phyloP scores from a whole-genome alignment of 345 rosid species.

The Lepidium didymum region DNA sequence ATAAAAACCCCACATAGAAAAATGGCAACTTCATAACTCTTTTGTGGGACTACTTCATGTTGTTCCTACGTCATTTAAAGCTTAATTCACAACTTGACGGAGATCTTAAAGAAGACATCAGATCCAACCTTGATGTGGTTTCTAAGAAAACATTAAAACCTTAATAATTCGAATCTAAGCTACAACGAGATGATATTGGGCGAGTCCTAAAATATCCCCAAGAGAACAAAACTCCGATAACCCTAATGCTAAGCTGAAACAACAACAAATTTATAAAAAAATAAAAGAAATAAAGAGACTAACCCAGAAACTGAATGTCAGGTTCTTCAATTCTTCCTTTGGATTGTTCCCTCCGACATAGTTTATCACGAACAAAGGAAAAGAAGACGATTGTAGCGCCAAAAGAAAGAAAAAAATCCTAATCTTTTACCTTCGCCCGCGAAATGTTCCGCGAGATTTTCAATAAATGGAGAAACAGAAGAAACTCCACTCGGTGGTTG shows the following conservation, averaged over 20 bases:
- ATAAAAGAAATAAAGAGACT: neutral
- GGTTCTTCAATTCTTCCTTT: neutral
- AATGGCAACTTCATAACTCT: neutral
- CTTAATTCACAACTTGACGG: neutral
- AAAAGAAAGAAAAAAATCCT: neutral
- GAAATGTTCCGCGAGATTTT: constrained; percentile 7
- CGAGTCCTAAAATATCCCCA: neutral
- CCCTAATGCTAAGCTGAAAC: neutral
- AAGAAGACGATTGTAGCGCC: neutral
- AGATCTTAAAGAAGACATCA: constrained; percentile 6
- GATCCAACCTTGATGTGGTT: constrained; percentile 9
- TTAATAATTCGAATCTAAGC: neutral
- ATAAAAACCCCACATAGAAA: neutral
- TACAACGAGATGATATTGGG: neutral
- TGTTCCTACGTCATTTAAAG: neutral
- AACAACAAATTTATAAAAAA: neutral
- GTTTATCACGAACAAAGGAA: neutral
- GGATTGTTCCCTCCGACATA: neutral
- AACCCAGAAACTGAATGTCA: neutral
- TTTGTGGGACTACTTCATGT: neutral
- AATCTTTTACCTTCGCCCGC: constrained; percentile 20
- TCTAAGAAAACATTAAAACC: neutral
- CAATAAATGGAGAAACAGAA: constrained; percentile 16
- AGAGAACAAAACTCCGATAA: neutral
- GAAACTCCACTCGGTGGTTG: constrained; percentile 7